Evolutionary conservation across 257 asterid genomes (phyloP).

Genomic region (Mitragyna speciosa): DNA sequence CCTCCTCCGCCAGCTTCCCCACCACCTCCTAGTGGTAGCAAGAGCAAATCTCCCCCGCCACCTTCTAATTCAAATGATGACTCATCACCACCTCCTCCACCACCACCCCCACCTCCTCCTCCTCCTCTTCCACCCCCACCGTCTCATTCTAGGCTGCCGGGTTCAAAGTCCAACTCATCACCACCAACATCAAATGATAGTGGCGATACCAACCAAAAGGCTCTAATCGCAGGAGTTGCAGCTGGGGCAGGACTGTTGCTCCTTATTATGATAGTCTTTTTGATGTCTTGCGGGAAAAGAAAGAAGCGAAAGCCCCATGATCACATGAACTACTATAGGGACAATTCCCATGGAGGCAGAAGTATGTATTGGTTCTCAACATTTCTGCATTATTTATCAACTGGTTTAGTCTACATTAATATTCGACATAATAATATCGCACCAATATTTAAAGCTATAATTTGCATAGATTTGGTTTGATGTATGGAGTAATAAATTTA

Average conservation of each 20-base stretch:
- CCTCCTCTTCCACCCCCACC: slow-evolving; percentile 13
- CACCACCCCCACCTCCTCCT: slow-evolving; percentile 21
- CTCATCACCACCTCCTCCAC: slow-evolving; percentile 30
- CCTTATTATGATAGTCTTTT: slow-evolving; percentile 38
- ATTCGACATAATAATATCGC: background rate
- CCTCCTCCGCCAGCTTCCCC: slow-evolving; percentile 21
- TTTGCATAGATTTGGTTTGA: too few relatives aligned
- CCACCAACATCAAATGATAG: slow-evolving; percentile 12
- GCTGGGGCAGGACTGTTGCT: slow-evolving; percentile 58
- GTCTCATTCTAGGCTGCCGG: background rate
- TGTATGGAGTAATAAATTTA: too few relatives aligned
- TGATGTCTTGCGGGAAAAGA: slow-evolving; percentile 40
- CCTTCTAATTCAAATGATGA: slow-evolving; percentile 16
- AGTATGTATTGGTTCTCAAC: slow-evolving; percentile 31
- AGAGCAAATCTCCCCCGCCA: slow-evolving; percentile 12
- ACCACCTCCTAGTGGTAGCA: slow-evolving; percentile 7
- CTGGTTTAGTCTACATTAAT: background rate
- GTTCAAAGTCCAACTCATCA: slow-evolving; percentile 22
- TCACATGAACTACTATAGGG: slow-evolving; percentile 58
- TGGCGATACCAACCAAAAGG: slow-evolving; percentile 9
- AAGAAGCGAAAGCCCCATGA: slow-evolving; percentile 51
- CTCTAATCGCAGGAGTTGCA: slow-evolving; percentile 57
- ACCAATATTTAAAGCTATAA: too few relatives aligned
- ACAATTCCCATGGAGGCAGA: slow-evolving; percentile 39
- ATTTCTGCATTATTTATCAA: background rate